Percentiles rank a stretch among this genome's conserved stretches.
phyloP scores from a whole-genome alignment of 345 rosid genomes.

The Eutrema yunnanense region DNA sequence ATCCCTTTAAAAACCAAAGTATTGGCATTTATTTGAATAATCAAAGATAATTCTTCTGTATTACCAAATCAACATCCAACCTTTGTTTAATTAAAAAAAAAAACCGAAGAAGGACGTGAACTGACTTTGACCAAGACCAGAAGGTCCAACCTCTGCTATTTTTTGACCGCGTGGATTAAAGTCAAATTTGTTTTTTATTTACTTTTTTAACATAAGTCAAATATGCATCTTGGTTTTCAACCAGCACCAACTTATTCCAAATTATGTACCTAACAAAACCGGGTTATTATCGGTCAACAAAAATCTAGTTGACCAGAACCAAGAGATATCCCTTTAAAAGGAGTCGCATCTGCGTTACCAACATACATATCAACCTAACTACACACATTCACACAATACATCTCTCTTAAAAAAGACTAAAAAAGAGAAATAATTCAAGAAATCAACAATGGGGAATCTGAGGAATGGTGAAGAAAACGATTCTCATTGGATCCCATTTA shows the following conservation, averaged over 20 bases:
- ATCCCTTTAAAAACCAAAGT: not conserved
- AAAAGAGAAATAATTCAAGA: not conserved
- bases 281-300: conserved; percentile 12
- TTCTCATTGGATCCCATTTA: conserved; percentile 10
- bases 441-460: conserved; percentile 4
- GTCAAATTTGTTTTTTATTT: not conserved
- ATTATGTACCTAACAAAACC: conserved; percentile 2
- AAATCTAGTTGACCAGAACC: conserved; percentile 12
- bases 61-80: not conserved
- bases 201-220: not conserved
- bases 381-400: not conserved
- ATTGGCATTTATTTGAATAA: not conserved
- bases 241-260: not conserved
- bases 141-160: not conserved
- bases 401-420: not conserved
- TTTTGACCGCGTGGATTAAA: not conserved
- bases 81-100: not conserved
- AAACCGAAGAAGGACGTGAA: conserved; percentile 3
- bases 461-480: conserved; percentile 4
- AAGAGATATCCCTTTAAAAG: not conserved
- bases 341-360: not conserved
- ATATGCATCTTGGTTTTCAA: conserved; percentile 3
- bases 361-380: conserved; percentile 26
- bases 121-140: conserved; percentile 15
- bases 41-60: not conserved